Evolutionary conservation across 1,139 yeast species (phyloP).

Genomic region (Petasospora rhodanensis): DNA sequence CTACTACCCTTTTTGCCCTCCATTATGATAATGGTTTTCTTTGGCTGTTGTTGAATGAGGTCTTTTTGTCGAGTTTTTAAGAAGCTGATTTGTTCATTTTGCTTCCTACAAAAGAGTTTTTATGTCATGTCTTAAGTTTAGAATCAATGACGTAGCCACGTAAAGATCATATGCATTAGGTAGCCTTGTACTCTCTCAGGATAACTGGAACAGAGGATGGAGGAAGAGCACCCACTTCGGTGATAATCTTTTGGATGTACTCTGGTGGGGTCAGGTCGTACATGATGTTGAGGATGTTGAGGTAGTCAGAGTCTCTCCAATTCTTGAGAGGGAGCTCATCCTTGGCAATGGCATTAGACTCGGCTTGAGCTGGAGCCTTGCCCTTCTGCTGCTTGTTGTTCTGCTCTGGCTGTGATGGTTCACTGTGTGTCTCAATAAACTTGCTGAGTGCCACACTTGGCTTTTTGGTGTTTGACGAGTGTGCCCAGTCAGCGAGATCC

Average conservation of each 20-base stretch:
- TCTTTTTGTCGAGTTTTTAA: too few species aligned
- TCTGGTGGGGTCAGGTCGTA: constrained; percentile 95
- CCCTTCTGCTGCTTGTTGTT: constrained; percentile 24
- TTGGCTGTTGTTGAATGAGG: too few species aligned
- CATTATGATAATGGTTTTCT: too few species aligned
- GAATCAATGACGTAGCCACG: too few species aligned
- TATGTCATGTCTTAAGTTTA: too few species aligned
- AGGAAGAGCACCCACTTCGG: constrained; percentile 94
- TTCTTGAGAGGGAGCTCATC: constrained; percentile 45
- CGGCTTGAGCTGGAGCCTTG: constrained; percentile 17
- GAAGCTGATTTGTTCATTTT: too few species aligned
- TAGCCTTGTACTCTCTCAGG: constrained; percentile 69
- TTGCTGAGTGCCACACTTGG: constrained; percentile 64
- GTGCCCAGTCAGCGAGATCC: constrained; percentile 52
- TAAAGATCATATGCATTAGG: constrained; percentile 1
- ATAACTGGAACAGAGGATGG: constrained; percentile 97
- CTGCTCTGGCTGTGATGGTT: too few species aligned
- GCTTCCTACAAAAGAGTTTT: too few species aligned
- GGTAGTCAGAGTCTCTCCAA: constrained; percentile 60
- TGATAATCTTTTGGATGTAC: constrained; percentile 88
- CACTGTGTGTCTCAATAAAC: constrained; percentile 47
- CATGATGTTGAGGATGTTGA: constrained; percentile 78
- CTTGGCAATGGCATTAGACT: constrained; percentile 18
- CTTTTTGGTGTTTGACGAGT: constrained; percentile 42
- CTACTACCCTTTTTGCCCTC: too few species aligned